phyloP scores from a whole-genome alignment of 164 flowering plant species.

The Magnolia officinalis region DNA sequence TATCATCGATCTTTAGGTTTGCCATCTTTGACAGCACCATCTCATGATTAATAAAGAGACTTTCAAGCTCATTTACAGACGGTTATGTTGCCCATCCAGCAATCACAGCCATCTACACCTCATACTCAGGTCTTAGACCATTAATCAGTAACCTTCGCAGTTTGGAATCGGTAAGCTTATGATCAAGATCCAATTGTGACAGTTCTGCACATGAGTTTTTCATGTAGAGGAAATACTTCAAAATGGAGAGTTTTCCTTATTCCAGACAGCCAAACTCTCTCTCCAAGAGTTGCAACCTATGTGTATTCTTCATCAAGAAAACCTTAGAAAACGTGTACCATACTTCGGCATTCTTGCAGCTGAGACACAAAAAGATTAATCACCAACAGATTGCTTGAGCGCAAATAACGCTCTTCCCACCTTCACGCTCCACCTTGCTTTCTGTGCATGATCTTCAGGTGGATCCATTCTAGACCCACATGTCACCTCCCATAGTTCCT shows the following conservation, averaged over 20 bases:
- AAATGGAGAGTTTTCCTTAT: neutral
- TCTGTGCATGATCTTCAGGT: neutral
- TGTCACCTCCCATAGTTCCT: neutral
- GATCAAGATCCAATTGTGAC: neutral
- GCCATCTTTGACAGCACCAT: neutral
- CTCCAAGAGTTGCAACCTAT: neutral
- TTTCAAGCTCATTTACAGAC: neutral
- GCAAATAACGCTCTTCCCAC: neutral
- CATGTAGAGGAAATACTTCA: neutral
- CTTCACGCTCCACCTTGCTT: neutral
- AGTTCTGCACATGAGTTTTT: neutral
- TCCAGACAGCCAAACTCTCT: neutral
- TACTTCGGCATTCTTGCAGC: neutral
- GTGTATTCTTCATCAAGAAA: neutral
- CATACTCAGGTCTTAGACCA: neutral
- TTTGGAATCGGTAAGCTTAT: neutral
- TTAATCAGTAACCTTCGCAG: neutral
- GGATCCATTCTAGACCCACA: neutral
- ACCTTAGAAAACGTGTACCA: neutral
- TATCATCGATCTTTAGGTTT: neutral
- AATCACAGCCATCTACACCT: neutral
- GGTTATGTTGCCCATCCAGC: neutral
- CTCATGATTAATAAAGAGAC: neutral
- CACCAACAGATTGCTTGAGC: neutral
- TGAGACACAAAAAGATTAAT: neutral